Base-by-base conservation (phyloP, 2,329 filamentous ascomycete genomes). In the Fusarium coicis region DNA sequence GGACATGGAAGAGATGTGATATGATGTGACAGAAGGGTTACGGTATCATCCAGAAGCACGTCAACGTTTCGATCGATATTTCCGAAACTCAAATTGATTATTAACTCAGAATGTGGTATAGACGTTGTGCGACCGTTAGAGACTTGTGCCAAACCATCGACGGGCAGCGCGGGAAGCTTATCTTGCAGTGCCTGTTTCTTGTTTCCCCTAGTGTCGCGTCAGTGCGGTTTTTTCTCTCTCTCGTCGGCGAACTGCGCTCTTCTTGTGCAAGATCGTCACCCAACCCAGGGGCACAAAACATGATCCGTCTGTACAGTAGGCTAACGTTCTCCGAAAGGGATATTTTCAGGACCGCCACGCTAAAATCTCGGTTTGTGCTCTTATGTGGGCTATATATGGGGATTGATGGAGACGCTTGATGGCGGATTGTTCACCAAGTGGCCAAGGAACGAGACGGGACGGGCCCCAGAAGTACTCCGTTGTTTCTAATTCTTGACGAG, bases 211-310 rank as follows among this genome's bases (percentile, higher is more conserved):
- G 63, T 62, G 40, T 57, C 19, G 36, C 23, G 49, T 46, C 65
- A 56, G 47, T 39, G 32, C 55, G 43, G 42, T 8, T 26, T 26
- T 53, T 9, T n/a, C 21, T n/a, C 36, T 32, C 28, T 36, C n/a
- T 32, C 28, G 50, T 62, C 68, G 66, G 56, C 50, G 34, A 47
- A 43, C 23, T 23, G 50, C 16, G n/a, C 68, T 59, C 15, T 46
- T 70, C 56, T 55, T 18, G 66, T 71, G 42, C 46, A 71, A 71
- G 68, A 70, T 71, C 68, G 46, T 37, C 65, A 34, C 15, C 36
- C 28, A 26, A n/a, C 14, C 47, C 30, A 39, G 54, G 68, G 59
- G 60, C 44, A 58, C 54, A 40, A 67, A 66, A 63, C 57, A 52
- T 52, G 36, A 34, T 40, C 55, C 11, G 52, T 57, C 30, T 58